Evolutionary conservation across 1,284 basidiomycete species (phyloP).

Genomic region (Cryptococcus deneoformans): DNA sequence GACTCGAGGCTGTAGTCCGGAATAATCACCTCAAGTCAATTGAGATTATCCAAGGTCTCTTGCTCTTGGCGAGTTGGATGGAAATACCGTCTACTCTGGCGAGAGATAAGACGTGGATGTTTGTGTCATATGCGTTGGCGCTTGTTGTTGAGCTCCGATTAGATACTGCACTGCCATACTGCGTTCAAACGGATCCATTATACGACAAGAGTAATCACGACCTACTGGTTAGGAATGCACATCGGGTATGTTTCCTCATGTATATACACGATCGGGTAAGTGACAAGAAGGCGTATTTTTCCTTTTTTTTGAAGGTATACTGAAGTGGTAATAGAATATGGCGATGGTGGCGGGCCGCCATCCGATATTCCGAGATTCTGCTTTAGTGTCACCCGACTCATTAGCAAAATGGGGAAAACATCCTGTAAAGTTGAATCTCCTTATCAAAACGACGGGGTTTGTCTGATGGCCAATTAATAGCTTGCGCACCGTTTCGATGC

Average conservation of each 20-base stretch:
- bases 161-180: conserved; percentile 17
- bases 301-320: background rate
- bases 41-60: conserved; percentile 17
- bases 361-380: conserved; percentile 16
- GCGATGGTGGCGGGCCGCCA: conserved; percentile 23
- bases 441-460: no score
- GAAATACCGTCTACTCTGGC: conserved; percentile 14
- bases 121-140: conserved; percentile 19
- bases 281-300: background rate
- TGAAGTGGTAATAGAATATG: conserved; percentile 13
- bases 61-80: conserved; percentile 17
- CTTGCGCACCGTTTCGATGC: conserved; percentile 12
- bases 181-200: conserved; percentile 14
- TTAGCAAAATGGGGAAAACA: conserved; percentile 17
- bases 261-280: conserved; percentile 20
- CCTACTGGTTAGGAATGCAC: conserved; percentile 16
- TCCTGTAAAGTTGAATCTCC: conserved; percentile 5
- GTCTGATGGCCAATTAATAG: conserved; percentile 1
- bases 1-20: conserved; percentile 13
- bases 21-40: conserved; percentile 21
- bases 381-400: conserved; percentile 4
- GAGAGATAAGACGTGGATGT: conserved; percentile 18
- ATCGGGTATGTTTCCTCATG: conserved; percentile 16
- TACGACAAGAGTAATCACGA: conserved; percentile 9
- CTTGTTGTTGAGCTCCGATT: conserved; percentile 15